Conservation (phyloP, 192 early-diverging fungal species). For the Chytriomyces sp. region DNA sequence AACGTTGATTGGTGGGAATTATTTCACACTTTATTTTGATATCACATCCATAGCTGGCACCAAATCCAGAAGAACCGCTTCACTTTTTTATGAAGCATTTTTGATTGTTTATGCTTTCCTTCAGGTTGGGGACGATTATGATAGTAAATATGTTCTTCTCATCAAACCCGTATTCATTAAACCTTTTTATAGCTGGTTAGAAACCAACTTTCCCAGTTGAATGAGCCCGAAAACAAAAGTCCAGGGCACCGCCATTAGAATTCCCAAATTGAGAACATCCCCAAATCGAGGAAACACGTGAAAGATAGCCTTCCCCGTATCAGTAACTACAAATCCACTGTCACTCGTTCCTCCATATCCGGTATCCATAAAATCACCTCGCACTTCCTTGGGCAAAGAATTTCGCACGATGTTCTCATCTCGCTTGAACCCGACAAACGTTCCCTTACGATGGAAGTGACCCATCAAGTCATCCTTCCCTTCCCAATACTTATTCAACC, state of each 20-base stretch:
- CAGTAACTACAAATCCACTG: neutral
- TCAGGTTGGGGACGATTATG: too few species aligned
- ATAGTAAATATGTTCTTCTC: too few species aligned
- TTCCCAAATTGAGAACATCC: neutral
- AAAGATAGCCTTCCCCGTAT: neutral
- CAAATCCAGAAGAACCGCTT: too few species aligned
- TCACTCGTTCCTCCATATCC: neutral
- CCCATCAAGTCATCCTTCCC: slow-evolving; percentile 19
- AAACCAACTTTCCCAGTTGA: too few species aligned
- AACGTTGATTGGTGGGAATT: too few species aligned
- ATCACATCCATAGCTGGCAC: too few species aligned
- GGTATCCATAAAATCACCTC: neutral
- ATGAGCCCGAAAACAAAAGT: neutral
- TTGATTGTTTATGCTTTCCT: too few species aligned
- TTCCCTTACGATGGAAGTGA: slow-evolving; percentile 6
- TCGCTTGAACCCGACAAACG: slow-evolving; percentile 2
- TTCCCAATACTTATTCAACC: slow-evolving; percentile 20
- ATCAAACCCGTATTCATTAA: too few species aligned
- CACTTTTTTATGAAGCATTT: too few species aligned
- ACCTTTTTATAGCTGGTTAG: too few species aligned
- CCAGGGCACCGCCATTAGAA: neutral
- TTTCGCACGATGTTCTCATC: neutral
- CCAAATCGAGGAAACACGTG: neutral
- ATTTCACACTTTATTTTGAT: too few species aligned
- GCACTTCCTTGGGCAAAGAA: neutral